Percentiles rank a stretch among this genome's conserved stretches.
These are phyloP conservation scores for Scheffersomyces stambukii DNA, from an alignment of 1,139 yeast species.

Conservation along the genomic window DNA sequence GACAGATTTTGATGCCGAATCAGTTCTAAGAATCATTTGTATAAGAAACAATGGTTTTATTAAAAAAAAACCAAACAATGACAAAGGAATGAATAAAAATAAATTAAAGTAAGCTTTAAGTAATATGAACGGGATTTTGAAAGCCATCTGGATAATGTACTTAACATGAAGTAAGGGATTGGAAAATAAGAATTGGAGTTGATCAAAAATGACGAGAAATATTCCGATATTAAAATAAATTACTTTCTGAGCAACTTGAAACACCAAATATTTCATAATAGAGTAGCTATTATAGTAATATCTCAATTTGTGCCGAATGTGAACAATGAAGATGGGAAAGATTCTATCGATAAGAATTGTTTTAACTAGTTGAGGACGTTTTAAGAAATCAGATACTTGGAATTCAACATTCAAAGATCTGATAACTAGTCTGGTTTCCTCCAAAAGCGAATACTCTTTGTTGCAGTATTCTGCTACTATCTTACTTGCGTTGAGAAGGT, in stretches of 20 bases:
- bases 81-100: conserved; percentile 15
- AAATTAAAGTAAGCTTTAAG: conserved; percentile 13
- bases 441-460: conserved; percentile 1
- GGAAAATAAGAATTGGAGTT: conserved; percentile 6
- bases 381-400: conserved; percentile 11
- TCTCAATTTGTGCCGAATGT: conserved; percentile 8
- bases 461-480: too few species aligned
- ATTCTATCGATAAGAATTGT: conserved; percentile 9
- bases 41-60: conserved; percentile 6
- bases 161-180: conserved; percentile 8
- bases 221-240: conserved; percentile 9
- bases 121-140: conserved; percentile 16
- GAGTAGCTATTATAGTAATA: conserved; percentile 9
- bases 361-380: conserved; percentile 11
- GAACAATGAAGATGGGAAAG: conserved; percentile 7
- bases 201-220: conserved; percentile 4
- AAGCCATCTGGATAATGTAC: conserved; percentile 4
- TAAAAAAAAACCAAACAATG: conserved; percentile 5
- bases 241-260: too few species aligned
- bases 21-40: too few species aligned
- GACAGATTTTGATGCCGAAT: too few species aligned
- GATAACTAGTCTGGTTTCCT: conserved; percentile 1
- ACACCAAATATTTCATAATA: conserved; percentile 17
- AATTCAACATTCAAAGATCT: conserved; percentile 7
- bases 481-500: too few species aligned